Percentiles rank a stretch among this genome's conserved stretches.
Evolutionary conservation across 306 rosid genomes (phyloP).

Genomic region (Pachyrhizus erosus): DNA sequence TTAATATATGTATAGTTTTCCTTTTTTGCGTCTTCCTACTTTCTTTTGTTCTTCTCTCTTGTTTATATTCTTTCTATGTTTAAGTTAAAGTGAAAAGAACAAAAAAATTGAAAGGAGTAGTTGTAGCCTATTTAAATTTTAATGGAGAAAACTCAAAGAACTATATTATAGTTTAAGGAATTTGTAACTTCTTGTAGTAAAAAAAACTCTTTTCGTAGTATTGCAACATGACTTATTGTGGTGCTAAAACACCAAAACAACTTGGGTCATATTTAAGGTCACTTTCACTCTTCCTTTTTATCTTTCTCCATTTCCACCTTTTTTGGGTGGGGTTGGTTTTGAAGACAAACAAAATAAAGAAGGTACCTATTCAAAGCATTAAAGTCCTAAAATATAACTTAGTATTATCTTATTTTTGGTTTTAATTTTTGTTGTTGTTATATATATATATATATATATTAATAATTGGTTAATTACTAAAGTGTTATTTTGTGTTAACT

Average conservation of each 20-base stretch:
- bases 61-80: constrained; percentile 30
- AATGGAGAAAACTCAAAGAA: neutral
- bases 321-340: neutral
- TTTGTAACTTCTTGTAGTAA: neutral
- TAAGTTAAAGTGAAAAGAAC: constrained; percentile 34
- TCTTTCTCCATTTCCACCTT: neutral
- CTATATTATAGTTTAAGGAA: neutral
- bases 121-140: neutral
- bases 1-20: neutral
- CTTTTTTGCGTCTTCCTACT: neutral
- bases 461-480: too few relatives aligned
- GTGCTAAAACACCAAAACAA: neutral
- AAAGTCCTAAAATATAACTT: neutral
- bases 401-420: too few relatives aligned
- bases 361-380: neutral
- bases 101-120: constrained; percentile 36
- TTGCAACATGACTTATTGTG: neutral
- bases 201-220: neutral
- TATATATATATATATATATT: too few relatives aligned
- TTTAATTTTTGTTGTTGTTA: too few relatives aligned
- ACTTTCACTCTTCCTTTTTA: neutral
- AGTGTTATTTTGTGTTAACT: too few relatives aligned
- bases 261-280: neutral
- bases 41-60: neutral
- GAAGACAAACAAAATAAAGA: neutral